A percentile compares a stretch with the other conserved stretches of the same genome.
These are phyloP conservation scores for Leishmania major DNA, from an alignment of 208 protist species.

Conservation along the genomic window DNA sequence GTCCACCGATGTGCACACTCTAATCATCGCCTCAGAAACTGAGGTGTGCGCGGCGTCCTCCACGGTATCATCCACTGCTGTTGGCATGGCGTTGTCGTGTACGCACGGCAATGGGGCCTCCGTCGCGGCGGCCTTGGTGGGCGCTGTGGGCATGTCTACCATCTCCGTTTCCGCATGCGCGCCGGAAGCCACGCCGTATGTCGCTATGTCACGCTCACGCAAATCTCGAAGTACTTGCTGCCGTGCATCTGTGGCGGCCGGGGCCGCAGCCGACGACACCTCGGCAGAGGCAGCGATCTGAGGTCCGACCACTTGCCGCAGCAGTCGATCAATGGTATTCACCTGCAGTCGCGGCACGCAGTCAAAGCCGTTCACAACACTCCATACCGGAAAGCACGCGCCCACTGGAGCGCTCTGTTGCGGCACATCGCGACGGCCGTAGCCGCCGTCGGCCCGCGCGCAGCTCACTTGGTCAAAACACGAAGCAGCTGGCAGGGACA, in stretches of 20 bases:
- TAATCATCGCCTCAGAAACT: not conserved
- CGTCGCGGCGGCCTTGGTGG: not conserved
- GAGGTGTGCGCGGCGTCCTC: not conserved
- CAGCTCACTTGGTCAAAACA: conserved; percentile 42
- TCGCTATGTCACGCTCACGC: conserved; percentile 3
- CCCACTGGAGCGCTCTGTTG: not conserved
- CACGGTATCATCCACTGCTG: not conserved
- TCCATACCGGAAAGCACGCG: conserved; percentile 48
- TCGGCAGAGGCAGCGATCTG: not conserved
- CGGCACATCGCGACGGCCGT: not conserved
- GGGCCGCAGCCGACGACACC: conserved; percentile 1
- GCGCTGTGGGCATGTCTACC: conserved; percentile 3
- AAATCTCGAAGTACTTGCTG: not conserved
- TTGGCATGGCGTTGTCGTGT: not conserved
- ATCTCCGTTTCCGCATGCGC: conserved; percentile 16
- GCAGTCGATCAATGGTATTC: conserved; percentile 60
- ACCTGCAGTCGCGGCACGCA: conserved; percentile 66
- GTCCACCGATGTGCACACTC: not conserved
- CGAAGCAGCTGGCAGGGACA: conserved; percentile 49
- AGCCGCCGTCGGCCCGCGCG: conserved; percentile 11
- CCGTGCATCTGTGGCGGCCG: not conserved
- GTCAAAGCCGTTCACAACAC: conserved; percentile 58
- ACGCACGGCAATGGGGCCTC: not conserved
- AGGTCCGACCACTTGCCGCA: conserved; percentile 20
- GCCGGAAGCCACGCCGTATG: not conserved